phyloP scores from a whole-genome alignment of 1,284 basidiomycete species.

The Irpex rosettiformis region DNA sequence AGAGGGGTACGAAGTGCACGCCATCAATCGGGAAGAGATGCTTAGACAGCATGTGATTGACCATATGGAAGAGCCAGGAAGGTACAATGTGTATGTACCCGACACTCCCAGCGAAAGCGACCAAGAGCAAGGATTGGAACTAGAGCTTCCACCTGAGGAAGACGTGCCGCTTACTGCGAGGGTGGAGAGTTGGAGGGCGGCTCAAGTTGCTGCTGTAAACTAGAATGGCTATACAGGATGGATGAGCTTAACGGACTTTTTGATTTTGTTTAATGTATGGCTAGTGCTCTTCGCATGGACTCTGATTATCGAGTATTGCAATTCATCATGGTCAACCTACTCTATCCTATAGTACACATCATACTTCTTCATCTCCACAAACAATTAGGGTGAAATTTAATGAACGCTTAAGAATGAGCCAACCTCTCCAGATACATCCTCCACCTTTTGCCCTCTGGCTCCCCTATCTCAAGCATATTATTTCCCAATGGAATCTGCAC shows the following conservation, averaged over 20 bases:
- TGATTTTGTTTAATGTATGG: too few species aligned
- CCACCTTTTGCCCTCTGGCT: slow-evolving; percentile 62
- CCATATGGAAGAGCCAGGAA: slow-evolving; percentile 47
- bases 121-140: slow-evolving; percentile 26
- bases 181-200: slow-evolving; percentile 19
- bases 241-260: too few species aligned
- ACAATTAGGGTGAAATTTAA: too few species aligned
- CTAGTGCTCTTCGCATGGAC: background rate
- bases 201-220: background rate
- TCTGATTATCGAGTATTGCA: background rate
- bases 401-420: background rate
- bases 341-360: background rate
- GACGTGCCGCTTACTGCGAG: slow-evolving; percentile 26
- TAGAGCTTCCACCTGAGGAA: slow-evolving; percentile 18
- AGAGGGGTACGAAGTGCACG: slow-evolving; percentile 73
- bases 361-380: too few species aligned
- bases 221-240: background rate
- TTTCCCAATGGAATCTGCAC: slow-evolving; percentile 49
- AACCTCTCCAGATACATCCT: slow-evolving; percentile 54
- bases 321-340: background rate
- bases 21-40: slow-evolving; percentile 58
- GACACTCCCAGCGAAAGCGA: slow-evolving; percentile 34
- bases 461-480: slow-evolving; percentile 65
- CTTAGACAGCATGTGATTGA: slow-evolving; percentile 52
- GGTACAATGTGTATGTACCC: slow-evolving; percentile 62